Evolutionary conservation across 768 basidiomycete species (phyloP), one percentile per base, ranked within the genome.

Genomic region (Leccinum truebloodii): DNA sequence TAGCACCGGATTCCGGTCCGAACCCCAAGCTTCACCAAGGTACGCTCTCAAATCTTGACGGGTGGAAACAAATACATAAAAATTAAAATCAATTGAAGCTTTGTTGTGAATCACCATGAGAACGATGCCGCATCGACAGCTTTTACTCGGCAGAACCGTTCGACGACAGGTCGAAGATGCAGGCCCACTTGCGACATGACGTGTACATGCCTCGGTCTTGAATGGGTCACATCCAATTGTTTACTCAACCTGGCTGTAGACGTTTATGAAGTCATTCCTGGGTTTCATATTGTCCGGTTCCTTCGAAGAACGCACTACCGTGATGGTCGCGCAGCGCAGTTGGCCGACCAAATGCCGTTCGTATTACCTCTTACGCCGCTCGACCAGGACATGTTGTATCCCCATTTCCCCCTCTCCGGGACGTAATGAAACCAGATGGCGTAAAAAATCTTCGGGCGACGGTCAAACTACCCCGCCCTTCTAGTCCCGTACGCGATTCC

Each of bases 371-470:
- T 59, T 51, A 52, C 50, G 50, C 13, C 59, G 59, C 59, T 22
- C 53, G 20, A 4, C 53, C 30, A 37, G 52, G 50, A 39, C 37
- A 46, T 18, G 9, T 35, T 39, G 50, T 48, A 26, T 49, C 48
- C 12, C 12, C 22, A 44, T n/a, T 16, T 10, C 41, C 10, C 9
- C 14, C 14, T 10, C 3, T 49, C 14, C 54, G n/a, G 20, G 12
- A 64, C 62, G 65, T 64, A 67, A 69, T 61, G 49, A 64, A 64
- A 58, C 18, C 3, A 49, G 22, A 13, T 24, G 48, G 48, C 48
- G 24, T 14, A 14, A 49, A 49, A 49, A 48, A 37, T 57, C 44
- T 6, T 39, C 6, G 6, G 9, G 50, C 26, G 26, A 52, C 16
- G 32, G 34, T 10, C 41, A 44, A 26, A 49, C 24, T 4, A 26